These are phyloP conservation scores for Russula compacta DNA, from an alignment of 768 basidiomycete species.

Conservation along the genomic window DNA sequence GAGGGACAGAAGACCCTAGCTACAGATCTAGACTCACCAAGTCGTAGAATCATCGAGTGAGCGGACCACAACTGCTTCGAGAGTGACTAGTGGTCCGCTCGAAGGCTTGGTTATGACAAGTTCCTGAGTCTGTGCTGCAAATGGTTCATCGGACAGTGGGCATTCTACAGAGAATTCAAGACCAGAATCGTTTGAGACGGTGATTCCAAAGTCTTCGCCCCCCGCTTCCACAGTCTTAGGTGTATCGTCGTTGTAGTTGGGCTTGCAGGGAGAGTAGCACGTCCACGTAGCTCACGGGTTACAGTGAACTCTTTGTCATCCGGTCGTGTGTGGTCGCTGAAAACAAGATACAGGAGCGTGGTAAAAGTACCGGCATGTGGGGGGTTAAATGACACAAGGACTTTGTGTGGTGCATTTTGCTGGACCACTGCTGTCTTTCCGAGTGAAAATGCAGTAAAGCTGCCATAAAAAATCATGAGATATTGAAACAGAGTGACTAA, in stretches of 20 bases:
- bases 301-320: background rate
- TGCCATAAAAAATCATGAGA: background rate
- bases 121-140: background rate
- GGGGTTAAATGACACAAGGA: constrained; percentile 8
- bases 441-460: background rate
- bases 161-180: constrained; percentile 9
- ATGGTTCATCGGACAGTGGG: background rate
- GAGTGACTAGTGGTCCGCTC: background rate
- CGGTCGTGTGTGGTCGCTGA: background rate
- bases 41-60: background rate
- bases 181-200: constrained; percentile 6
- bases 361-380: background rate
- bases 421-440: background rate
- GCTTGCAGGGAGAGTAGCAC: background rate
- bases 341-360: background rate
- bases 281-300: background rate
- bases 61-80: background rate
- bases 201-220: background rate
- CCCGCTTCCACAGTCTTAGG: background rate
- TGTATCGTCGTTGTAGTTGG: no score
- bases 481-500: background rate
- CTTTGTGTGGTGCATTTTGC: background rate
- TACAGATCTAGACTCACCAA: background rate
- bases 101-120: constrained; percentile 4
- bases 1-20: background rate